A percentile compares a stretch with the other conserved stretches of the same genome.
These are phyloP conservation scores for Karstenula rhodostoma DNA, from an alignment of 2,329 filamentous ascomycete species.

Conservation along the genomic window DNA sequence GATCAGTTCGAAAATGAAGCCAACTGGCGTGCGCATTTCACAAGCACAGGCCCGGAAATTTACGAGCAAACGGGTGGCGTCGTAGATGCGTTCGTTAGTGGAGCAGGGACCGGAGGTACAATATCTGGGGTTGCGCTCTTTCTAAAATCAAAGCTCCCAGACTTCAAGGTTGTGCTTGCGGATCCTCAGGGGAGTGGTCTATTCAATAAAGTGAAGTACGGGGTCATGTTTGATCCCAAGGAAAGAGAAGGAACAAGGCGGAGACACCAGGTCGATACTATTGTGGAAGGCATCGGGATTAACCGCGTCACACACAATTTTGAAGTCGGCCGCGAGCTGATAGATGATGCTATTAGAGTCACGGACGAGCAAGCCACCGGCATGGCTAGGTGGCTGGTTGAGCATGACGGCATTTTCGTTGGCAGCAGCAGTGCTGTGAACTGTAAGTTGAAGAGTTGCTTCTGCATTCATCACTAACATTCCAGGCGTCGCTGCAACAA, in stretches of 20 bases:
- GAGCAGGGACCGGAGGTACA: slow-evolving; percentile 93
- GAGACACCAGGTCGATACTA: slow-evolving; percentile 89
- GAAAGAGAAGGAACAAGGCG: slow-evolving; percentile 91
- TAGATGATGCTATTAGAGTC: slow-evolving; percentile 90
- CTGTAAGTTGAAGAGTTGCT: slow-evolving; percentile 61
- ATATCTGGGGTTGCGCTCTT: slow-evolving; percentile 85
- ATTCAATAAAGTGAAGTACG: slow-evolving; percentile 89
- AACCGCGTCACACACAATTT: slow-evolving; percentile 96
- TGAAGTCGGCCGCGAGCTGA: slow-evolving; percentile 81
- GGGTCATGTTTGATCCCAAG: slow-evolving; percentile 92
- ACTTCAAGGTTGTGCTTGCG: slow-evolving; percentile 78
- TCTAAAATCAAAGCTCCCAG: slow-evolving; percentile 75
- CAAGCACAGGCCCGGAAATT: slow-evolving; percentile 89
- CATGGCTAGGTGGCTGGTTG: slow-evolving; percentile 97
- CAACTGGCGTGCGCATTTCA: slow-evolving; percentile 86
- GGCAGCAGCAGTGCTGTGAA: slow-evolving; percentile 98
- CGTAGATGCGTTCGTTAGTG: slow-evolving; percentile 88
- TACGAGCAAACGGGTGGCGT: slow-evolving; percentile 75
- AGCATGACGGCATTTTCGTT: slow-evolving; percentile 92
- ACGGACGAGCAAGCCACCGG: slow-evolving; percentile 86
- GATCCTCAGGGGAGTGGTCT: slow-evolving; percentile 94
- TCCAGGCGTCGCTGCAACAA: slow-evolving; percentile 71
- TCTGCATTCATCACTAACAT: slow-evolving; percentile 23
- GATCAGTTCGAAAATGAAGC: slow-evolving; percentile 94
- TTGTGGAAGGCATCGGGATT: slow-evolving; percentile 95